Evolutionary conservation across 2,329 filamentous ascomycete genomes (phyloP).

Genomic region (Fusarium dlaminii): DNA sequence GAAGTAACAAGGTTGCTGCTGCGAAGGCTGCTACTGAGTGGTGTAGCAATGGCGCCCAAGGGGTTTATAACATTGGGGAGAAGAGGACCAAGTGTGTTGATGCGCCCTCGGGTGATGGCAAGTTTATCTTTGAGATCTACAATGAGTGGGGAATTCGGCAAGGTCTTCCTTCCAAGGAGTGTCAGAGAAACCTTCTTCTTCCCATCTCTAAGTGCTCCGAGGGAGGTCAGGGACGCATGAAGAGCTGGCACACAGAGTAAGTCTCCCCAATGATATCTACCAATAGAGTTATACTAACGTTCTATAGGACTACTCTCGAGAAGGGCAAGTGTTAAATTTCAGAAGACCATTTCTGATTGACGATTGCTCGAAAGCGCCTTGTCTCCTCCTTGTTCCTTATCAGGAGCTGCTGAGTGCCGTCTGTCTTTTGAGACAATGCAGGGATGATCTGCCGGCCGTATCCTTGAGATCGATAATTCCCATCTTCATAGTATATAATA

Average conservation of each 20-base stretch:
- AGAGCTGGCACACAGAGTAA: constrained; percentile 24
- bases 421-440: no score
- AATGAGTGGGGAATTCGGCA: constrained; percentile 5
- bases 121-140: constrained; percentile 6
- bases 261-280: rapidly evolving
- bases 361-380: rapidly evolving
- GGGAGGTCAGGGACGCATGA: not conserved
- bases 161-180: not conserved
- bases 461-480: rapidly evolving
- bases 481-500: not conserved
- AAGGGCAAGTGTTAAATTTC: not conserved
- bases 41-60: not conserved
- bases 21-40: not conserved
- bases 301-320: not conserved
- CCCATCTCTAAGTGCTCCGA: not conserved
- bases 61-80: not conserved
- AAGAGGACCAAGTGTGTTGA: constrained; percentile 6
- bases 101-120: constrained; percentile 1
- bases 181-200: not conserved
- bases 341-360: rapidly evolving
- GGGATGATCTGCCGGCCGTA: not conserved
- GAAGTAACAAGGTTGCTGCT: constrained; percentile 9
- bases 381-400: rapidly evolving
- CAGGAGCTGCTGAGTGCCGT: rapidly evolving
- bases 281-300: rapidly evolving